Evolutionary conservation across 148 eudicot species (phyloP), one percentile per base, ranked within the genome.

Genomic region (Cornus controversa): DNA sequence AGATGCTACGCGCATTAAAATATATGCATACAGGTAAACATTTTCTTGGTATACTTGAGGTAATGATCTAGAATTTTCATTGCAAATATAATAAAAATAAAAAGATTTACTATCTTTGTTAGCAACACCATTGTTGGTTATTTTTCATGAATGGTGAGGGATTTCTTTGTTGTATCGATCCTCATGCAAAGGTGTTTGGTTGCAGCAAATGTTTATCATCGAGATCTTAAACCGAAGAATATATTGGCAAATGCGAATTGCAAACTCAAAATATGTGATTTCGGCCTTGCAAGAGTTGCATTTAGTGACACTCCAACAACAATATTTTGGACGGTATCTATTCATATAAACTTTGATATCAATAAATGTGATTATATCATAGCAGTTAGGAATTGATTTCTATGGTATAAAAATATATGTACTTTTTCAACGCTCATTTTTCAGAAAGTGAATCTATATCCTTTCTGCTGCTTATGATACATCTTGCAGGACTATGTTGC

Each of bases 121-220:
- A 45, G 10, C 18, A 58, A 25, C 64, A 4, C 23, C 40, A 67
- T 73, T 37, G n/a, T 27, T 60, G 64, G 24, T 60, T 60, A 60
- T 18, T 60, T 18, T 18, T 18, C 64, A 3, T 60, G 24, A n/a
- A 60, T 60, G 64, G 22, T 20, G 45, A 40, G 8, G 45, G 45
- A 20, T 20, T n/a, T 60, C 3, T 7, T 60, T 60, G 6, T 40
- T 64, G 69, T 25, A 37, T 50, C 22, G 24, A 23, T 34, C 45
- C 26, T 80, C 27, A 80, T 54, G 16, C 47, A 42, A 64, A 69
- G 66, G 71, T 80, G 23, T 83, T 74, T 77, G 77, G 73, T 77
- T 86, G 84, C 96, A 93, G 98, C 97, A 60, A 93, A 95, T 80
- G 98, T 91, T 60, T 93, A 95, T 74, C 98, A 95, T 81, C 91